These are phyloP conservation scores for Rhizophora mangle DNA, from an alignment of 345 rosid genomes.

Conservation along the genomic window DNA sequence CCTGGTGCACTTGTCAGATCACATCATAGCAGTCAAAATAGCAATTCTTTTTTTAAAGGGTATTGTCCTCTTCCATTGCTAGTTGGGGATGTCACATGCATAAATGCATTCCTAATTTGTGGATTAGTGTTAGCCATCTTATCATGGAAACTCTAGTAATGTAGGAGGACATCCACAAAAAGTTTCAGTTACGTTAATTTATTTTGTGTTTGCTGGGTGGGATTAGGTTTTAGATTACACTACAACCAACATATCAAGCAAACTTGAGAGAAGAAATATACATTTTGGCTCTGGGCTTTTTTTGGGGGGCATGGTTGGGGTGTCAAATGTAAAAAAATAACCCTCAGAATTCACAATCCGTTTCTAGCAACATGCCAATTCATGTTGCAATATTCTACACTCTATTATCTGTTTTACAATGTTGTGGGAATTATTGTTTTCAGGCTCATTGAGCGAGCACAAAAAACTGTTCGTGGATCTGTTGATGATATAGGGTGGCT, in stretches of 20 bases:
- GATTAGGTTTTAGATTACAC: not conserved
- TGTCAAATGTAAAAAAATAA: too few species aligned
- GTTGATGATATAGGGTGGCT: constrained; percentile 98
- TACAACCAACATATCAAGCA: too few species aligned
- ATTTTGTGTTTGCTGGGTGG: not conserved
- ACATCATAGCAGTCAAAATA: constrained; percentile 39
- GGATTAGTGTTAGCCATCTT: not conserved
- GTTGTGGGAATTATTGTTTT: constrained; percentile 14
- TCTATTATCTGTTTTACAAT: not conserved
- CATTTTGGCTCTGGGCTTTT: too few species aligned
- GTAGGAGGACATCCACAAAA: not conserved
- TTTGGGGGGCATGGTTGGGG: too few species aligned
- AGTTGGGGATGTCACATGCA: constrained; percentile 9
- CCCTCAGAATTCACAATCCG: not conserved
- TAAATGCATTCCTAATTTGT: not conserved
- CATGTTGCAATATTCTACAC: not conserved
- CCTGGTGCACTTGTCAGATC: constrained; percentile 45
- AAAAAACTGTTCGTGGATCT: constrained; percentile 91
- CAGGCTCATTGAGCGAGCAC: constrained; percentile 85
- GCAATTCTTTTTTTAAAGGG: constrained; percentile 80
- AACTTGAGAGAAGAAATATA: too few species aligned
- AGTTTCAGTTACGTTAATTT: too few species aligned
- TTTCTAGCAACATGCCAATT: not conserved
- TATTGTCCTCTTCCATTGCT: constrained; percentile 30
- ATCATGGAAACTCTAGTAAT: too few species aligned